A percentile compares a stretch with the other conserved stretches of the same genome.
phyloP scores from a whole-genome alignment of 306 rosid species.

The Chamaecrista fasciculata region DNA sequence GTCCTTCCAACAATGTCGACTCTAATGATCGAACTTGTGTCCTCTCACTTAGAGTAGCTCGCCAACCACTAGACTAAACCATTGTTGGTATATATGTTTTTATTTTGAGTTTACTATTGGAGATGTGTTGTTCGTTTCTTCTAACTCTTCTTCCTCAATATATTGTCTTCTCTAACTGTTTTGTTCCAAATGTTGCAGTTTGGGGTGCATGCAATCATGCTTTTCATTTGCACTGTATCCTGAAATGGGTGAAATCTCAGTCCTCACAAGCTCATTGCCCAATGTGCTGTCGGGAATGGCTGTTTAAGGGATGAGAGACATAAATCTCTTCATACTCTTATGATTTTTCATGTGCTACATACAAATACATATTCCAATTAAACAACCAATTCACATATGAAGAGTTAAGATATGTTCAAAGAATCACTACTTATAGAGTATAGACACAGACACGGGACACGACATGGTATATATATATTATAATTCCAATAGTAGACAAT shows the following conservation, averaged over 20 bases:
- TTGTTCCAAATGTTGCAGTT: conserved; percentile 49
- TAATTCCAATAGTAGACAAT: too few species aligned
- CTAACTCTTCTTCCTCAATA: too few species aligned
- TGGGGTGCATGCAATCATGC: conserved; percentile 98
- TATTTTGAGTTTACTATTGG: neutral
- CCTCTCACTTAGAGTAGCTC: too few species aligned
- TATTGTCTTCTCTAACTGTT: neutral
- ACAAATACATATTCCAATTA: too few species aligned
- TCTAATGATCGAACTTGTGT: too few species aligned
- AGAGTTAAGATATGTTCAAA: neutral
- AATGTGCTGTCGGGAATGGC: conserved; percentile 93
- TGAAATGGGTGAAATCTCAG: conserved; percentile 89
- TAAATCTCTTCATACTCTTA: neutral
- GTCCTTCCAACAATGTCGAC: too few species aligned
- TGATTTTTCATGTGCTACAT: too few species aligned
- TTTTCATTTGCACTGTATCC: conserved; percentile 88
- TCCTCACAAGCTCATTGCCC: conserved; percentile 92
- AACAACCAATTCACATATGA: conserved; percentile 2
- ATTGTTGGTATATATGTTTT: too few species aligned
- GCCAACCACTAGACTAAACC: too few species aligned
- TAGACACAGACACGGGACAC: too few species aligned
- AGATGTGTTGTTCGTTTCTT: neutral
- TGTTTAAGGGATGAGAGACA: conserved; percentile 59
- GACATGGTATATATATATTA: too few species aligned
- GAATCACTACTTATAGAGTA: neutral